phyloP scores from a whole-genome alignment of 441 rosid genomes.

The Viola pubescens region DNA sequence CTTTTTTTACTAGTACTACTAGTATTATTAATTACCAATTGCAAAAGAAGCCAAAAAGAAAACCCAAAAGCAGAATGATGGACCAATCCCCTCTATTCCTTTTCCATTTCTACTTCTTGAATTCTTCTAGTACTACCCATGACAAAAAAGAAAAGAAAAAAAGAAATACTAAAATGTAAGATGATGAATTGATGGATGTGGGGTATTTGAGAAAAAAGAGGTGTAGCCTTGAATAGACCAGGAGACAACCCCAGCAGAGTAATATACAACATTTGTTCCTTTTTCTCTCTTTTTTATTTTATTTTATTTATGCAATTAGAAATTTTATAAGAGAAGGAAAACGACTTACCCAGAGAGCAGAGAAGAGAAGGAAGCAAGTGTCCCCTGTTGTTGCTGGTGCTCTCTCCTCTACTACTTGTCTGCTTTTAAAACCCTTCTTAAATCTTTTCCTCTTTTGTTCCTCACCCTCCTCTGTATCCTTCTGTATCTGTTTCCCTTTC shows the following conservation, averaged over 20 bases:
- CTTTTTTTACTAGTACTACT: not conserved
- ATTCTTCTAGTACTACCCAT: not conserved
- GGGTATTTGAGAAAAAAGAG: slow-evolving; percentile 34
- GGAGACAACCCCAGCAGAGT: slow-evolving; percentile 24
- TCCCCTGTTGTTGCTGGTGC: not conserved
- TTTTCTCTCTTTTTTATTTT: not conserved
- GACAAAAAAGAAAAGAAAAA: not conserved
- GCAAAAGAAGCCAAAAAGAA: slow-evolving; percentile 10
- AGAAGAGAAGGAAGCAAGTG: slow-evolving; percentile 8
- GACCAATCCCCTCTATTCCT: slow-evolving; percentile 24
- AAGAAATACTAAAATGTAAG: not conserved
- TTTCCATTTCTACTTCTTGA: too few species aligned
- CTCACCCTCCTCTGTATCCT: not conserved
- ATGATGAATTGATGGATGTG: not conserved
- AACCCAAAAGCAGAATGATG: slow-evolving; percentile 21
- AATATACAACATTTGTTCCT: not conserved
- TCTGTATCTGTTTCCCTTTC: not conserved
- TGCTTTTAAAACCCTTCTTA: not conserved
- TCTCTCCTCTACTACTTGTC: slow-evolving; percentile 20
- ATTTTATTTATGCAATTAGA: too few species aligned
- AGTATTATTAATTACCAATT: not conserved
- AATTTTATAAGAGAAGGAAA: slow-evolving; percentile 8
- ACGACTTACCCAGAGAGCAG: slow-evolving; percentile 28
- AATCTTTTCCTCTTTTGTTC: slow-evolving; percentile 2
- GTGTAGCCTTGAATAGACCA: slow-evolving; percentile 25